Conservation (phyloP, 2,329 filamentous ascomycete genomes). For the Aurifilum marmelostoma region DNA sequence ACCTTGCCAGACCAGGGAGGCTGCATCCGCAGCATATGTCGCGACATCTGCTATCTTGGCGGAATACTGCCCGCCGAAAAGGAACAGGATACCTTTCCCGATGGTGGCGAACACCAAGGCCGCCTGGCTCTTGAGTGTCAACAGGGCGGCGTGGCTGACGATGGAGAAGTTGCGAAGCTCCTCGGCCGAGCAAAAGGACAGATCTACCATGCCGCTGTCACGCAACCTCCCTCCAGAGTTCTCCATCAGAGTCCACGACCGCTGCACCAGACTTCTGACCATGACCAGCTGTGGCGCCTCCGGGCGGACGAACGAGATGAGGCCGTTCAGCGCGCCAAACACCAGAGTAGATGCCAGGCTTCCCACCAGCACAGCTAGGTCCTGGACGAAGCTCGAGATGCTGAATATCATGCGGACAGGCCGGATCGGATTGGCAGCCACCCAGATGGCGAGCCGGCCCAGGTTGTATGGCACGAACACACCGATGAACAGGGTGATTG, state of each 20-base stretch:
- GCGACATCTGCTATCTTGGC: conserved; percentile 36
- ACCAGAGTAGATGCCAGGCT: conserved; percentile 54
- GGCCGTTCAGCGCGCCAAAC: conserved; percentile 43
- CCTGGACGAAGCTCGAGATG: conserved; percentile 78
- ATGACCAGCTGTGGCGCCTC: conserved; percentile 24
- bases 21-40: conserved; percentile 30
- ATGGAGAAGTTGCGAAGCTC: conserved; percentile 79
- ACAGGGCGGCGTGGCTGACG: conserved; percentile 71
- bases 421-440: conserved; percentile 78
- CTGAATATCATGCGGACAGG: conserved; percentile 74
- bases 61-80: conserved; percentile 49
- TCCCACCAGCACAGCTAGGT: conserved; percentile 67
- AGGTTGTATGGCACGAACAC: conserved; percentile 92
- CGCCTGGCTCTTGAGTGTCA: conserved; percentile 60
- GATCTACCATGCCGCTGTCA: conserved; percentile 53
- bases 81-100: conserved; percentile 45
- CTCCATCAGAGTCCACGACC: conserved; percentile 47
- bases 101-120: conserved; percentile 44
- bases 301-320: conserved; percentile 42
- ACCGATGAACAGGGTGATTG: conserved; percentile 80
- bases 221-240: conserved; percentile 52
- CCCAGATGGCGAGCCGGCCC: conserved; percentile 80
- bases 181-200: conserved; percentile 53
- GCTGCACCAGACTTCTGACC: conserved; percentile 29
- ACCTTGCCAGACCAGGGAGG: conserved; percentile 30